Conservation (phyloP, 148 eudicot species). For the Camellia lanceoleosa region DNA sequence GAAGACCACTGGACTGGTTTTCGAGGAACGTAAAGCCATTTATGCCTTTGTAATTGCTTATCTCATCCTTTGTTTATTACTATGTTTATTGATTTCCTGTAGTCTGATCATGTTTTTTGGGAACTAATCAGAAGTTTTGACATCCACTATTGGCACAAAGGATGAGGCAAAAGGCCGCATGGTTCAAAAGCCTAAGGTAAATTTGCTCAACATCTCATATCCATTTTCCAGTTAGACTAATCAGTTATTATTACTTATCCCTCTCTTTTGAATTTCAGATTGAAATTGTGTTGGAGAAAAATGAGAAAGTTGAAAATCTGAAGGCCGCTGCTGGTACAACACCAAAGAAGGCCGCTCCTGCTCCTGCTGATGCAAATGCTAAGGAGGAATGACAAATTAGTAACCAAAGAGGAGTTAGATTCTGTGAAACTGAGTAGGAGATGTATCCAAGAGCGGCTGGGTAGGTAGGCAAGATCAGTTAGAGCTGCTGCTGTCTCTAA, state of each 20-base stretch:
- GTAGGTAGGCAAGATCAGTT: background rate
- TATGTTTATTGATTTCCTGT: background rate
- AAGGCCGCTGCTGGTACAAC: background rate
- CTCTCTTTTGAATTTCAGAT: background rate
- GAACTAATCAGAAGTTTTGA: conserved; percentile 27
- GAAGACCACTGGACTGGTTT: conserved; percentile 46
- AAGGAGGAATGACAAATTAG: background rate
- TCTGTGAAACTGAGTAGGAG: background rate
- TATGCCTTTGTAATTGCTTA: background rate
- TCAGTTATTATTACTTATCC: background rate
- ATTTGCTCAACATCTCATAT: background rate
- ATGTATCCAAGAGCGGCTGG: background rate
- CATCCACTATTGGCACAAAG: conserved; percentile 41
- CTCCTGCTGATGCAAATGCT: background rate
- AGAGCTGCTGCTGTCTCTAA: background rate
- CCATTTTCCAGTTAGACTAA: background rate
- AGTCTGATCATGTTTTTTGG: background rate
- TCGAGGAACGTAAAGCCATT: conserved; percentile 34
- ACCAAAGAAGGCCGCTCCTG: background rate
- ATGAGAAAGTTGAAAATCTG: background rate
- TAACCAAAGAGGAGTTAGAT: background rate
- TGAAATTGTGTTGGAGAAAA: conserved; percentile 17
- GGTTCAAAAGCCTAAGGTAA: conserved; percentile 36
- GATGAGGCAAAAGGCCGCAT: conserved; percentile 34
- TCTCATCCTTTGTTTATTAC: background rate